A percentile compares a stretch with the other conserved stretches of the same genome.
phyloP scores from a whole-genome alignment of 1,284 basidiomycete species.

The Neolentinus lepideus region DNA sequence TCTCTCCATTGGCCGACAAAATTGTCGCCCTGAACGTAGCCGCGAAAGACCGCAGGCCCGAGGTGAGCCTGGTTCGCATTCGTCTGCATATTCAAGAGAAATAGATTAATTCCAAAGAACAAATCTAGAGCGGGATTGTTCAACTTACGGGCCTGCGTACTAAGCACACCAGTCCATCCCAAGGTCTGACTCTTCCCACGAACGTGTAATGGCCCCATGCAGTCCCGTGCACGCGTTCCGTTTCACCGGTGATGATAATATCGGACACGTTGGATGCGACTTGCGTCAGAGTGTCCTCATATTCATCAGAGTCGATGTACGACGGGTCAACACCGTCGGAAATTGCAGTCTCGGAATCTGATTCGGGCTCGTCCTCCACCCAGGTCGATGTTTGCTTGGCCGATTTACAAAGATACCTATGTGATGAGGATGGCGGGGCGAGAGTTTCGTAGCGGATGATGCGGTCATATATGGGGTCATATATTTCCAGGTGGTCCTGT shows the following conservation, averaged over 20 bases:
- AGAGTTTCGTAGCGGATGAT: background rate
- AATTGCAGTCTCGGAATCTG: conserved; percentile 8
- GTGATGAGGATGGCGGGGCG: background rate
- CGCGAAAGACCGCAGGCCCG: conserved; percentile 42
- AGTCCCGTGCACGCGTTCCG: conserved; percentile 30
- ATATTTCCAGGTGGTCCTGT: background rate
- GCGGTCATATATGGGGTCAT: background rate
- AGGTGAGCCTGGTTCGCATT: conserved; percentile 19
- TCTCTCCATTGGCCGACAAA: conserved; percentile 47
- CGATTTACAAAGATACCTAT: background rate
- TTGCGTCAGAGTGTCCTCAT: conserved; percentile 28
- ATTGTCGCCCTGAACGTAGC: conserved; percentile 39
- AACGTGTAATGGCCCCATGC: conserved; percentile 41
- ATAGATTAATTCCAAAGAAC: background rate
- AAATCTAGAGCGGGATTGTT: background rate
- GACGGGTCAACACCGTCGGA: conserved; percentile 8
- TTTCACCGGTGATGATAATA: conserved; percentile 44
- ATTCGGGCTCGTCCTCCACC: background rate
- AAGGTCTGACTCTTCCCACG: conserved; percentile 37
- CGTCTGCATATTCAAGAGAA: conserved; percentile 17
- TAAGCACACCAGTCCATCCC: conserved; percentile 41
- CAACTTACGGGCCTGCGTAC: conserved; percentile 36
- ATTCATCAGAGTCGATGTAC: conserved; percentile 26
- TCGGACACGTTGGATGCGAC: conserved; percentile 32
- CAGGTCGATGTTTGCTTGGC: background rate